phyloP scores from a whole-genome alignment of 1,284 basidiomycete genomes.

The Chondrostereum purpureum region DNA sequence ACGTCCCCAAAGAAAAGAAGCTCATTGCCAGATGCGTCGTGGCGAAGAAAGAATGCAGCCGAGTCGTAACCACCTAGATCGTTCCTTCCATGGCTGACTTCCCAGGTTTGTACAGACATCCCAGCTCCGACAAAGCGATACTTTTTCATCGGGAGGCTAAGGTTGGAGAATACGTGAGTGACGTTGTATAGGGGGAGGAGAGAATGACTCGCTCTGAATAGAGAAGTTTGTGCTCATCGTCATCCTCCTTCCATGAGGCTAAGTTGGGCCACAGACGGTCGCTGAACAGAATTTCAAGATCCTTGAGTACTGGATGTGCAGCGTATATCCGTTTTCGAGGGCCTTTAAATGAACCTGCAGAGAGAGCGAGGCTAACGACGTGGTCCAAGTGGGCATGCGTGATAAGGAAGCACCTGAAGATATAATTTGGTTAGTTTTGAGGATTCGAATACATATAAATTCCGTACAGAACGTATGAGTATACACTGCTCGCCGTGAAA shows the following conservation, averaged over 20 bases:
- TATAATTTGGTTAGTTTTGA: background rate
- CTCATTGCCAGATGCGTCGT: constrained; percentile 49
- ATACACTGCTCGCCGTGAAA: constrained; percentile 47
- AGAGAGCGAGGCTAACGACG: constrained; percentile 66
- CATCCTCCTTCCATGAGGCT: constrained; percentile 63
- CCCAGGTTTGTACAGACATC: constrained; percentile 61
- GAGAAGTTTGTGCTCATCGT: constrained; percentile 48
- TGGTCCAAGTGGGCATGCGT: constrained; percentile 84
- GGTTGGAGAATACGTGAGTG: constrained; percentile 6
- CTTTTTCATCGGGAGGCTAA: constrained; percentile 36
- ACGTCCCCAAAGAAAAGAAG: constrained; percentile 84
- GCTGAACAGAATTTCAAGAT: constrained; percentile 69
- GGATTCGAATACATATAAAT: background rate
- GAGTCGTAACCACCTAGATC: constrained; percentile 52
- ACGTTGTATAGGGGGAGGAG: constrained; percentile 1
- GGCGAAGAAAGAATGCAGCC: constrained; percentile 66
- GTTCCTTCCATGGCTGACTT: constrained; percentile 65
- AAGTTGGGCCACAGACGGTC: constrained; percentile 79
- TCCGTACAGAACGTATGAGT: constrained; percentile 50
- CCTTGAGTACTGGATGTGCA: constrained; percentile 53
- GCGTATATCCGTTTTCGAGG: constrained; percentile 61
- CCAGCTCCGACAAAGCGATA: constrained; percentile 47
- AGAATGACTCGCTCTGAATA: constrained; percentile 46
- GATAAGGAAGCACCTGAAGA: constrained; percentile 60
- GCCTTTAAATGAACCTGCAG: constrained; percentile 65